Base-by-base conservation (phyloP, 2,329 filamentous ascomycete species). In the Alternaria sp. region DNA sequence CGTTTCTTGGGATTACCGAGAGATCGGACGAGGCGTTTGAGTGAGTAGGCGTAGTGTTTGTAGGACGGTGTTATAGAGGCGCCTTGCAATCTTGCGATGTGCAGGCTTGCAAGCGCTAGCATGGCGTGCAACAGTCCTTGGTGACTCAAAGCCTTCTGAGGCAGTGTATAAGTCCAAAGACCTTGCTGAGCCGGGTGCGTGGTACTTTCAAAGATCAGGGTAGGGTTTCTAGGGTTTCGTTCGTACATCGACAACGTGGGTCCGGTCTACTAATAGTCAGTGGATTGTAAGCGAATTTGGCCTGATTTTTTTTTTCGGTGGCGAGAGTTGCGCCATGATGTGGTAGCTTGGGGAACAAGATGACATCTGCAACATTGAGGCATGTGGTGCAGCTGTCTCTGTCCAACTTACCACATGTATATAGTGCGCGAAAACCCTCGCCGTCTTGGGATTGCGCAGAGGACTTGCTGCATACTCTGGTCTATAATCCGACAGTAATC, bases 111-210 rank as follows among this genome's bases (percentile, higher is more conserved):
- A 34, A 97, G 77, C 0, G 94, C 94, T 34, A 98, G 85, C 77
- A 98, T 96, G 8, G 93, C 91, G 72, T 98, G 94, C 21, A 98
- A 84, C 0, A 98, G 83, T 0, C 90, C 92, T n/a, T 92, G 91
- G 67, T 97, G 87, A 56, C 89, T 88, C 50, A 98, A 84, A 0
- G 95, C 90, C 63, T 94, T 86, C 60, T 93, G 85, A 2, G 73
- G 93, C 66, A 98, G 87, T 0, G 88, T 93, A 69, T 97, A 88
- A 24, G 85, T 88, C 86, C 87, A 90, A 5, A 84, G 63, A 17
- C 78, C 72, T 53, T 77, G 74, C 28, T 75, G 73, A 24, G 65
- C 66, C 3, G 68, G 66, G 6, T 71, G 66, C 3, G 62, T 69
- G 14, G 69, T 56, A 14, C 71, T 78, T 44, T 88, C 86, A 66